Evolutionary conservation across 129 eudicot species (phyloP), one percentile per base, ranked within the genome.

Genomic region (Tagetes patula): DNA sequence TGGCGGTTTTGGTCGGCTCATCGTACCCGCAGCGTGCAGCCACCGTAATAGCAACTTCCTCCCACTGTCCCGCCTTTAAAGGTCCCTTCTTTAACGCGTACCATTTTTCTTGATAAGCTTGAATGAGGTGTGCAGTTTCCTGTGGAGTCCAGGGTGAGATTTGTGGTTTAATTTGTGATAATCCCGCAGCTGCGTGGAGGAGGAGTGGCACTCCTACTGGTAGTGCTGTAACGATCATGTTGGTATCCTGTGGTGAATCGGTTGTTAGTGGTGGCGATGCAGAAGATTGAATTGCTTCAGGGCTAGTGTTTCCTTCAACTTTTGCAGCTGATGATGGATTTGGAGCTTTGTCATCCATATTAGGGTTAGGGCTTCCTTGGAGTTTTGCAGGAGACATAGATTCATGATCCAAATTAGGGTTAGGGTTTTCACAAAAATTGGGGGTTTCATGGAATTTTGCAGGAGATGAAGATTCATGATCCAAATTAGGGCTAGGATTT

Each of bases 61-160:
- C 98, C 98, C 98, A 92, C 54, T 89, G 96, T 63, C 75, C 77
- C 11, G 98, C 89, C 65, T 89, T 92, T 71, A 92, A 89, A 49
- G 87, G 96, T 0, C 98, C 98, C 9, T 74, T 86, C 14, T 92
- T 92, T 50, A 87, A 77, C 1, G 98, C 87, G 80, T 92, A 92
- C 98, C 98, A 92, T 72, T 89, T 92, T 12, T 92, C 90, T 59
- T 89, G 98, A 76, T 92, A 92, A 27, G 98, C 85, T 73, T 87
- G 85, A 69, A 92, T 92, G 6, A 92, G 85, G 75, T 85, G 83
- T 2, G 89, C 59, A 20, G 98, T 89, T 72, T 92, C 98, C 65
- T 85, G 84, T 72, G 87, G 88, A 6, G 91, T 78, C 98, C 98
- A 92, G 4, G 95, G 92, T 33, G 84, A 70, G 42, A 88, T 86